Base-by-base conservation (phyloP, 306 rosid genomes). In the Dryas alaskensis region DNA sequence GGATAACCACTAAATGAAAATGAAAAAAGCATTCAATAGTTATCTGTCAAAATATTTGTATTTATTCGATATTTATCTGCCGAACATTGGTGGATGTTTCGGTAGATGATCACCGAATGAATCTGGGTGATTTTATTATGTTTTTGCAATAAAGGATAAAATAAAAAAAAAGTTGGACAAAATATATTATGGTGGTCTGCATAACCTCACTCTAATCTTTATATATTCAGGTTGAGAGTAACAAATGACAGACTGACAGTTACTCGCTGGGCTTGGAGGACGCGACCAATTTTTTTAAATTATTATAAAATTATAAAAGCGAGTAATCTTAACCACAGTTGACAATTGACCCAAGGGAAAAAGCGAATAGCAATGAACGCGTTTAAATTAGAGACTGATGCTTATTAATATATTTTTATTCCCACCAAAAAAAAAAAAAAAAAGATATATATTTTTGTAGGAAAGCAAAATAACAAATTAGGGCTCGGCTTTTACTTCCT, bases 401-500 rank as follows among this genome's bases (percentile, higher is more conserved):
- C 74, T 12, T 70, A 70, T 44, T 57, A 57, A 22, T 70, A 39
- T 39, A 55, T 11, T 43, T 22, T 22, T 22, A 22, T 22, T 22
- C 22, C 22, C 22, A 22, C 22, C 19, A 19, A 19, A 19, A 19
- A 22, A 22, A 22, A 22, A 22, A 22, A 22, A 22, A 22, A 22
- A 22, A 22, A 22, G 22, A 22, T 22, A 22, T 22, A 22, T 22
- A 22, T 22, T 25, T 7, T 19, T 8, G 54, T 25, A 44, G 22
- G 49, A 57, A 19, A 5, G 48, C 61, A 54, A 70, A 19, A 43
- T 25, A 7, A 27, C 65, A 55, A 70, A 70, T 22, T 43, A 22
- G 65, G 54, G 27, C 62, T 57, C 54, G 54, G 61, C 65, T 55
- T 70, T 57, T 70, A 70, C 22, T 39, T 16, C 48, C 43, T 61